phyloP scores from a whole-genome alignment of 352 stramenopile species.

The Phytophthora pisi region DNA sequence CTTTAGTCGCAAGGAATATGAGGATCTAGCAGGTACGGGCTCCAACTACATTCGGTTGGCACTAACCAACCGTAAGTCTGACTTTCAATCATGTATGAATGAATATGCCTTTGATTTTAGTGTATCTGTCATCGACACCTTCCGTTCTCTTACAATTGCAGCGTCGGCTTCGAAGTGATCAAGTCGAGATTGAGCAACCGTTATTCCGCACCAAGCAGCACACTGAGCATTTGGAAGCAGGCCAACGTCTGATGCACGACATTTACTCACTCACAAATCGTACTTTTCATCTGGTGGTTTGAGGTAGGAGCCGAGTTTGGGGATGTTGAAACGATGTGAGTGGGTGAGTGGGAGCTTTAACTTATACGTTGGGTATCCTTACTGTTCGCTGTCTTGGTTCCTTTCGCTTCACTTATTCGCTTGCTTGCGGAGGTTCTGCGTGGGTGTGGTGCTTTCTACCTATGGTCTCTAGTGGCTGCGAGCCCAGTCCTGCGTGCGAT shows the following conservation, averaged over 20 bases:
- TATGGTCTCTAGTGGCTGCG: conserved; percentile 34
- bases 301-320: conserved; percentile 20
- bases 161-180: conserved; percentile 28
- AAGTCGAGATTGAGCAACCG: conserved; percentile 11
- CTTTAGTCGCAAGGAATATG: conserved; percentile 53
- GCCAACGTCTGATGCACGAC: conserved; percentile 47
- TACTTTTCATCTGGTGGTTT: conserved; percentile 42
- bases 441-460: conserved; percentile 31
- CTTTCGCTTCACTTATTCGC: conserved; percentile 29
- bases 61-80: neutral
- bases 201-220: conserved; percentile 50
- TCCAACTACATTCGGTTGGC: neutral
- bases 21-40: conserved; percentile 52
- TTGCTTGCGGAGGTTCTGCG: conserved; percentile 18
- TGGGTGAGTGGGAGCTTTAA: conserved; percentile 21
- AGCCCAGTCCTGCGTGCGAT: conserved; percentile 26
- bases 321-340: neutral
- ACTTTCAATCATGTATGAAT: neutral
- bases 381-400: conserved; percentile 18
- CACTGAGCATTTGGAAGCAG: conserved; percentile 44
- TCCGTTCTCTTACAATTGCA: conserved; percentile 23
- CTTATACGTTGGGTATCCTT: conserved; percentile 24
- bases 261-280: conserved; percentile 27
- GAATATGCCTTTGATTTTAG: conserved; percentile 7
- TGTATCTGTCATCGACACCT: conserved; percentile 39